Evolutionary conservation across 176 grass and related monocot genomes (phyloP).

Genomic region (Oryza glaberrima): DNA sequence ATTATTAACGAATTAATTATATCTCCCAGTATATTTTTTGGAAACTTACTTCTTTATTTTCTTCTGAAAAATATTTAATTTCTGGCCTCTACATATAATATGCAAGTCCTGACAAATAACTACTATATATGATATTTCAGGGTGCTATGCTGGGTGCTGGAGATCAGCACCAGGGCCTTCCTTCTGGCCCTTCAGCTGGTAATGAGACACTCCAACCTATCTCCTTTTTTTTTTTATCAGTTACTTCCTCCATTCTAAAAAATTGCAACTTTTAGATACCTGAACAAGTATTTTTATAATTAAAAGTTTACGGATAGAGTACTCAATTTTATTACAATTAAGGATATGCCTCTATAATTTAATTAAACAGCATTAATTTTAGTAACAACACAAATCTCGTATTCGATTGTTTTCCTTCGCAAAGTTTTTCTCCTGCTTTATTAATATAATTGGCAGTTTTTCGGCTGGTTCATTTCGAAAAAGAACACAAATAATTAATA

Average conservation of each 20-base stretch:
- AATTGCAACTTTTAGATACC: no score
- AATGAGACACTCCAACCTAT: conserved; percentile 21
- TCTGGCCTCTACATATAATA: background rate
- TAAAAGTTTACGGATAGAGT: no score
- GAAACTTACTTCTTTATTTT: background rate
- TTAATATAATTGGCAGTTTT: background rate
- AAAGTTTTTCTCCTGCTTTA: background rate
- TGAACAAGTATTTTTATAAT: no score
- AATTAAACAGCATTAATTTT: background rate
- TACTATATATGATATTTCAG: conserved; percentile 42
- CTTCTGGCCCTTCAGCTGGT: conserved; percentile 43
- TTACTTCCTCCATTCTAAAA: background rate
- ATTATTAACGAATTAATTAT: background rate
- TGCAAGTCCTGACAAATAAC: conserved; percentile 1
- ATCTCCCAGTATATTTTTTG: background rate
- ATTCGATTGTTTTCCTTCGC: no score
- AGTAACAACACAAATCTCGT: background rate
- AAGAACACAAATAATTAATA: background rate
- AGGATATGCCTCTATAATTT: background rate
- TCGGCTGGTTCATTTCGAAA: background rate
- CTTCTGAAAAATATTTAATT: background rate
- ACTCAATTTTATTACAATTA: background rate
- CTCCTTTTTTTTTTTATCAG: background rate
- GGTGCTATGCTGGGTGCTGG: conserved; percentile 45
- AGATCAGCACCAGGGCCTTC: conserved; percentile 44